phyloP scores from a whole-genome alignment of 192 early-diverging fungal genomes.

The Coemansia sp. region DNA sequence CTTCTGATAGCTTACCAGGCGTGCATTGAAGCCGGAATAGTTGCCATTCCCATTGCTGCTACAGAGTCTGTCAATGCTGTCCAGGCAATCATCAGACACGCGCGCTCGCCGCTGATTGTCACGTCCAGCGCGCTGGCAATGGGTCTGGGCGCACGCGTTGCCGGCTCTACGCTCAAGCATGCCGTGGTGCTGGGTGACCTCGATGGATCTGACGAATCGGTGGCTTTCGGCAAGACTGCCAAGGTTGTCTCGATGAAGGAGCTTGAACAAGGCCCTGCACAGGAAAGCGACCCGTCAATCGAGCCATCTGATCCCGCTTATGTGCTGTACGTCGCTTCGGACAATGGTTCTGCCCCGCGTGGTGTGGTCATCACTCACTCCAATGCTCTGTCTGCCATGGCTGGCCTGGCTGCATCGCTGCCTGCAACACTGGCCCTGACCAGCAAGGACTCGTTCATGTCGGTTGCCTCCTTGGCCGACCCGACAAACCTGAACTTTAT shows the following conservation, averaged over 20 bases:
- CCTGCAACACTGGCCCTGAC: conserved; percentile 28
- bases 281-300: conserved; percentile 25
- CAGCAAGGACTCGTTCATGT: conserved; percentile 39
- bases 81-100: conserved; percentile 21
- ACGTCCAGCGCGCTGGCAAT: conserved; percentile 24
- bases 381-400: conserved; percentile 41
- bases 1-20: conserved; percentile 43
- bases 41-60: conserved; percentile 29
- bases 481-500: conserved; percentile 39
- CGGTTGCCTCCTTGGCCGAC: conserved; percentile 26
- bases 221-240: conserved; percentile 12
- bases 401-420: conserved; percentile 22
- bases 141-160: conserved; percentile 11
- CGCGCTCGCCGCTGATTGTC: conserved; percentile 24
- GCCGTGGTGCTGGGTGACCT: conserved; percentile 22
- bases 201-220: conserved; percentile 20
- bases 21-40: conserved; percentile 39
- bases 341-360: conserved; percentile 1
- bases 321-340: conserved; percentile 22
- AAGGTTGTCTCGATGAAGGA: conserved; percentile 17
- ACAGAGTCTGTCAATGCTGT: conserved; percentile 11
- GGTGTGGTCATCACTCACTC: conserved; percentile 44
- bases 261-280: conserved; percentile 18
- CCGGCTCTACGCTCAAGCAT: conserved; percentile 8
- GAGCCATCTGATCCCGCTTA: conserved; percentile 32